Conservation (phyloP, 495 filamentous ascomycete species). For the Neurospora terricola region DNA sequence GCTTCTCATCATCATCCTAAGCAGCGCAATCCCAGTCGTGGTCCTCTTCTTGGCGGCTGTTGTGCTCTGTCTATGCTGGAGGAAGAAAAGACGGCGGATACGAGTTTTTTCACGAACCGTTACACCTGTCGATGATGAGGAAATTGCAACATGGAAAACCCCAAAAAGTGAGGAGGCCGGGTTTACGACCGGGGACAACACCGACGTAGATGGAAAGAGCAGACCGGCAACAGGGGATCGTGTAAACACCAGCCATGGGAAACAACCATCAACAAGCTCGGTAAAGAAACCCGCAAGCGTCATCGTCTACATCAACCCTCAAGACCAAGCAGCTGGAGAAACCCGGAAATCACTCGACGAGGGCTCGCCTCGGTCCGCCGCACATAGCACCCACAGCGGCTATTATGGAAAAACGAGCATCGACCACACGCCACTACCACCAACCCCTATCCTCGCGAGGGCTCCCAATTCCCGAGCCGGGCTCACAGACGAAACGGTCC, state of each 20-base stretch:
- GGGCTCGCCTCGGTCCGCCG: slow-evolving; percentile 24
- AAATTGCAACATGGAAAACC: slow-evolving; percentile 42
- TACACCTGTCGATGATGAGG: slow-evolving; percentile 41
- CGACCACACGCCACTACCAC: slow-evolving; percentile 27
- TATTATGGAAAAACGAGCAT: slow-evolving; percentile 22
- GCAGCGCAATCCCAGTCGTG: slow-evolving; percentile 29
- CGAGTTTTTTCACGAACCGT: slow-evolving; percentile 33
- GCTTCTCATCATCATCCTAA: slow-evolving; percentile 29
- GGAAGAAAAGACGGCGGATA: slow-evolving; percentile 21
- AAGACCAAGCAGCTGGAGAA: background rate
- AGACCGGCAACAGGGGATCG: slow-evolving; percentile 8
- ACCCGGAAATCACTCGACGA: slow-evolving; percentile 26
- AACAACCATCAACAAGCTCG: slow-evolving; percentile 29
- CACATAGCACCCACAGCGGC: slow-evolving; percentile 5
- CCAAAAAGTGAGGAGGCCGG: slow-evolving; percentile 16
- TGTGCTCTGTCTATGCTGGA: slow-evolving; percentile 20
- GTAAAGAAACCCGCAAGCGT: slow-evolving; percentile 29
- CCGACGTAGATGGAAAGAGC: slow-evolving; percentile 13
- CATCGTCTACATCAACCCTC: slow-evolving; percentile 32
- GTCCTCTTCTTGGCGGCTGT: slow-evolving; percentile 25
- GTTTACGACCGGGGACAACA: slow-evolving; percentile 5
- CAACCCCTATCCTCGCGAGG: slow-evolving; percentile 33
- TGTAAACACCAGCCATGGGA: slow-evolving; percentile 20
- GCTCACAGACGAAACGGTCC: slow-evolving; percentile 39
- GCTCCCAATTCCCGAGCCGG: slow-evolving; percentile 39